A percentile compares a stretch with the other conserved stretches of the same genome.
Conservation (phyloP, 2,329 filamentous ascomycete genomes). For the Epichloe festucae region DNA sequence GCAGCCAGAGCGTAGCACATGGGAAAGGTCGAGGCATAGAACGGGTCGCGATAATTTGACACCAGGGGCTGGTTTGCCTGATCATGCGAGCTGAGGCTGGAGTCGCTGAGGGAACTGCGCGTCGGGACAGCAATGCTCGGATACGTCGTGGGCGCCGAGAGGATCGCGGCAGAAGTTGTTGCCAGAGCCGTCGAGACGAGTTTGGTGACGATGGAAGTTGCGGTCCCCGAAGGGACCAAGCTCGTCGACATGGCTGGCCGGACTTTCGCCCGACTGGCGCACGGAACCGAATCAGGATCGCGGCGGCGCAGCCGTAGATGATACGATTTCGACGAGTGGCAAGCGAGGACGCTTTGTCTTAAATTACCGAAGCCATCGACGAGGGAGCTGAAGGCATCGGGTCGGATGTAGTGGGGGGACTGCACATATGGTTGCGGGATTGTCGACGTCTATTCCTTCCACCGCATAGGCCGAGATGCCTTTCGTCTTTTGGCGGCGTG, state of each 20-base stretch:
- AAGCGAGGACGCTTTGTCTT: not conserved
- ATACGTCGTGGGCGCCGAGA: not conserved
- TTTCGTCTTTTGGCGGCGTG: too few species aligned
- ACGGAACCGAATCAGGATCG: not conserved
- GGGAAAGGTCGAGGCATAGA: constrained; percentile 86
- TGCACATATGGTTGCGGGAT: too few species aligned
- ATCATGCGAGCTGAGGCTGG: constrained; percentile 18
- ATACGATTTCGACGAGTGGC: not conserved
- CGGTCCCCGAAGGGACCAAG: constrained; percentile 3
- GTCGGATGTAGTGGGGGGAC: not conserved
- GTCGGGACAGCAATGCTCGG: not conserved
- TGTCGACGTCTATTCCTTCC: too few species aligned
- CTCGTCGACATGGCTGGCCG: constrained; percentile 4
- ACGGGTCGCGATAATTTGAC: constrained; percentile 67
- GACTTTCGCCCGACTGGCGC: constrained; percentile 1
- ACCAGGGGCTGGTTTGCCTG: constrained; percentile 26
- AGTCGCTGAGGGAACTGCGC: constrained; percentile 15
- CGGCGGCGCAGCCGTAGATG: not conserved
- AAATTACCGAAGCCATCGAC: not conserved
- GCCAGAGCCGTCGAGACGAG: constrained; percentile 1
- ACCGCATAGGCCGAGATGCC: too few species aligned
- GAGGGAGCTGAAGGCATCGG: not conserved
- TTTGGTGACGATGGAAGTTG: not conserved
- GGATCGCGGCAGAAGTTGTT: not conserved
- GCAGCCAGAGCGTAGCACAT: constrained; percentile 88